phyloP scores from a whole-genome alignment of 2,329 filamentous ascomycete species.

The Plectosphaerella sp. region DNA sequence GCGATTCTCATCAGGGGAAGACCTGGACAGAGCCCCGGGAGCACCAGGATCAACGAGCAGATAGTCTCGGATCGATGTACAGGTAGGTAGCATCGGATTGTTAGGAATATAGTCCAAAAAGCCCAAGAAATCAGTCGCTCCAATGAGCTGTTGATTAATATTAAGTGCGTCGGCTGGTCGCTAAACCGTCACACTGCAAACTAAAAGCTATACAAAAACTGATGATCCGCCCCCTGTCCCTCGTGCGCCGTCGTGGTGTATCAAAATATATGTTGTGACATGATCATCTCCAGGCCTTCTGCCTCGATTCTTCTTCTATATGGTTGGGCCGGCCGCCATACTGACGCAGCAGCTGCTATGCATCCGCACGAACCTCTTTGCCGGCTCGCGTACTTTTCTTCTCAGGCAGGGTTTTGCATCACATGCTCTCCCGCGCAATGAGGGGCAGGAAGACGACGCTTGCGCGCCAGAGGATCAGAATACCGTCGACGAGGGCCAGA shows the following conservation, averaged over 20 bases:
- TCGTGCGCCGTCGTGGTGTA: too few relatives aligned
- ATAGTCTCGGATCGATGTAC: too few relatives aligned
- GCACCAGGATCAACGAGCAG: too few relatives aligned
- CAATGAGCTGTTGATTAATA: neutral
- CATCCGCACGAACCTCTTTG: constrained; percentile 1
- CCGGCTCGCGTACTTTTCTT: too few relatives aligned
- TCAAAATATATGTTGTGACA: constrained; percentile 2
- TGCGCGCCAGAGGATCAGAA: constrained; percentile 74
- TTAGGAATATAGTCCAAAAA: too few relatives aligned
- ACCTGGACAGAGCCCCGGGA: too few relatives aligned
- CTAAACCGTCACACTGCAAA: too few relatives aligned
- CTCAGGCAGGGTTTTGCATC: neutral
- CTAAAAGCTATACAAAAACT: neutral
- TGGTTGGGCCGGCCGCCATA: neutral
- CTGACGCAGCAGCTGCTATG: neutral
- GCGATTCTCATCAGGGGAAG: too few relatives aligned
- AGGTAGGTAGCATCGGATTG: neutral
- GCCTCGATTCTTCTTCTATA: neutral
- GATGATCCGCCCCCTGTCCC: constrained; percentile 1
- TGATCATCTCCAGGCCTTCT: neutral
- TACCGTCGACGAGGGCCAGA: constrained; percentile 57
- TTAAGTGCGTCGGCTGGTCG: neutral
- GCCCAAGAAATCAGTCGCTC: neutral
- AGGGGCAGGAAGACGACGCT: constrained; percentile 80
- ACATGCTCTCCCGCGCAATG: constrained; percentile 60